Conservation (phyloP, 2,329 filamentous ascomycete genomes). For the Sphaceloma murrayae region DNA sequence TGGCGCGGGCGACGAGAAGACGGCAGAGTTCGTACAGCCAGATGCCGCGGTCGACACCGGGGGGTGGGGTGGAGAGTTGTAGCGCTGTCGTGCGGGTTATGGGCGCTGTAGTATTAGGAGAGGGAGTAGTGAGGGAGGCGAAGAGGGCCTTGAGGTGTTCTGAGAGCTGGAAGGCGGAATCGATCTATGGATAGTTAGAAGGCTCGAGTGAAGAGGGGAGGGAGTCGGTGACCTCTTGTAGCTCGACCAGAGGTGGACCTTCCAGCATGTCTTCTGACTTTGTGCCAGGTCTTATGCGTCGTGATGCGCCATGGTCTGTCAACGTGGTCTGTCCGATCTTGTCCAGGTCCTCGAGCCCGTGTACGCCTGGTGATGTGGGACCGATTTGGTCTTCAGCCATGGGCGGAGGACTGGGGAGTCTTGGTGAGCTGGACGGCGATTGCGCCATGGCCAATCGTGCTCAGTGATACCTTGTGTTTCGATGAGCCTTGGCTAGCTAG, state of each 20-base stretch:
- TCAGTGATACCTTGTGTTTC: no score
- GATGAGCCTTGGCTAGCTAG: no score
- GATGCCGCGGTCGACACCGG: slow-evolving; percentile 71
- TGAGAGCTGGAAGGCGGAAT: slow-evolving; percentile 93
- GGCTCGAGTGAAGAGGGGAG: slow-evolving; percentile 14
- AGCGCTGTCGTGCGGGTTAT: slow-evolving; percentile 67
- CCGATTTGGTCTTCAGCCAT: slow-evolving; percentile 89
- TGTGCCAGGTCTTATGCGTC: slow-evolving; percentile 86
- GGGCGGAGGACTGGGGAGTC: slow-evolving; percentile 88
- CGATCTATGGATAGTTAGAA: slow-evolving; percentile 53
- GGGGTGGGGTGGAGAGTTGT: slow-evolving; percentile 68
- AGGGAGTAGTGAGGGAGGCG: slow-evolving; percentile 63
- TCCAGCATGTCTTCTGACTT: slow-evolving; percentile 87
- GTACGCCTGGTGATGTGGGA: slow-evolving; percentile 61
- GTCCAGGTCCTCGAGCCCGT: slow-evolving; percentile 51
- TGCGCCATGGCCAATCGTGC: slow-evolving; percentile 24
- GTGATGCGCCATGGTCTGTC: slow-evolving; percentile 63
- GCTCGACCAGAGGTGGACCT: slow-evolving; percentile 76
- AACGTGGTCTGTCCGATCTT: slow-evolving; percentile 47
- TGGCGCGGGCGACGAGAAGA: slow-evolving; percentile 90
- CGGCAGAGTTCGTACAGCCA: slow-evolving; percentile 98
- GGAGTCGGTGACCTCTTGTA: slow-evolving; percentile 58
- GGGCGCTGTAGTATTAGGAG: slow-evolving; percentile 63
- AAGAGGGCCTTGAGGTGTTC: slow-evolving; percentile 93
- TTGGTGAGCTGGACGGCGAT: slow-evolving; percentile 65